Base-by-base conservation (phyloP, 441 rosid species). In the Euphorbia corollata region DNA sequence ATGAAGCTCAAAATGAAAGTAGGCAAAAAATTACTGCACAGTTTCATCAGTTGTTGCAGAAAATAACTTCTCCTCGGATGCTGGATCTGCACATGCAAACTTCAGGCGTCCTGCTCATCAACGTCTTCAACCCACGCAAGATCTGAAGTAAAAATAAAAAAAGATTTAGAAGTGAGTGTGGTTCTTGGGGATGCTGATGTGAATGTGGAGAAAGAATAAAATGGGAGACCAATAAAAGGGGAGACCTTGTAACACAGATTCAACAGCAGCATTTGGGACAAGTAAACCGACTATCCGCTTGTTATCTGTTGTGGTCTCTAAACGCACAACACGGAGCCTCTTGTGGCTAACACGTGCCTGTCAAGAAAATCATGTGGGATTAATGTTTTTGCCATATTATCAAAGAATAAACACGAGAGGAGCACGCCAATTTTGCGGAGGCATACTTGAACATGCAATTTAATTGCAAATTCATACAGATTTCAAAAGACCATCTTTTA, bases 221-320 rank as follows among this genome's bases (percentile, higher is more conserved):
- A 27, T 1, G 32, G 32, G n/a, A n/a, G n/a, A n/a, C n/a, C n/a
- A n/a, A n/a, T n/a, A 64, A 78, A 73, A 68, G 50, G 27, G 53
- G 47, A 80, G 47, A 94, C 99, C 99, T 89, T 91, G 91, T 58
- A 94, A 89, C 30, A 94, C 99, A 23, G 87, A 74, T 74, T 87
- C 96, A 36, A 91, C 96, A n/a, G 97, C 97, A 50, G 93, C 92
- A 80, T 87, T 94, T 23, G 97, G 99, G 69, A 91, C 85, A 68
- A 83, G 85, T 68, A 89, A 89, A 51, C 97, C 97, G 67, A 91
- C 97, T 65, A 87, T 91, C 36, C 96, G 83, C 80, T 77, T 83
- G 71, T 75, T 85, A 77, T 89, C 96, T 19, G 81, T 69, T 16
- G 96, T 93, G 38, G 98, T 93, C 75, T 86, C 97, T 71, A 93